phyloP scores from a whole-genome alignment of 2,329 filamentous ascomycete genomes.

The Harringtonia lauricola region DNA sequence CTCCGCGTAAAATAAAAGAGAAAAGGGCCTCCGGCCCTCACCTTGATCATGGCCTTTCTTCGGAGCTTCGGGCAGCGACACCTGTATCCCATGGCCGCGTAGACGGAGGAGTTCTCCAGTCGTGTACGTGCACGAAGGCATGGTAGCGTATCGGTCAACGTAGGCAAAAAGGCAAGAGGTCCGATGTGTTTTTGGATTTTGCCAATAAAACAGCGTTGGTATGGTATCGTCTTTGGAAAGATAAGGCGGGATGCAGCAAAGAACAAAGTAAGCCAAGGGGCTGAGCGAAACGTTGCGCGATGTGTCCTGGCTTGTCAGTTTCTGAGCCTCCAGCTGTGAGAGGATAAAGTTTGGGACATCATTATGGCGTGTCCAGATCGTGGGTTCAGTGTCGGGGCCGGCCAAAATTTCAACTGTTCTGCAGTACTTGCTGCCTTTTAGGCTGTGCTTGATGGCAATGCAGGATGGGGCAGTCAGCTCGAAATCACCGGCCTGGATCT shows the following conservation, averaged over 20 bases:
- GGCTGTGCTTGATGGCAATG: constrained; percentile 5
- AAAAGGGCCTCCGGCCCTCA: too few relatives aligned
- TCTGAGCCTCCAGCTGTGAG: constrained; percentile 11
- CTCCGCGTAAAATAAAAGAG: too few relatives aligned
- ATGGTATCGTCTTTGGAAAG: background rate
- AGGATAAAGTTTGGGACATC: constrained; percentile 8
- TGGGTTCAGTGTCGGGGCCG: background rate
- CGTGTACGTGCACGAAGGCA: constrained; percentile 10
- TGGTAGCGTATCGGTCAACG: constrained; percentile 4
- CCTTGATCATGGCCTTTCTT: constrained; percentile 7
- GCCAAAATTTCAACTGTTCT: constrained; percentile 1
- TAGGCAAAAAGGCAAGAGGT: constrained; percentile 11
- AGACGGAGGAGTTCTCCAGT: constrained; percentile 11
- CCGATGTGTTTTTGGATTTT: constrained; percentile 4
- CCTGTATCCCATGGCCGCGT: constrained; percentile 1
- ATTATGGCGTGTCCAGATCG: background rate
- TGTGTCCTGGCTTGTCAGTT: constrained; percentile 8
- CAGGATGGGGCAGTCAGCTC: constrained; percentile 9
- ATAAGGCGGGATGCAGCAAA: constrained; percentile 7
- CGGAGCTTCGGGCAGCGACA: constrained; percentile 4
- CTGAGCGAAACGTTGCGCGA: constrained; percentile 3
- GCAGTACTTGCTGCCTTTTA: constrained; percentile 8
- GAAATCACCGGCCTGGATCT: constrained; percentile 7
- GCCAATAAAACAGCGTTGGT: constrained; percentile 10
- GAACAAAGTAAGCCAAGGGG: constrained; percentile 10